Evolutionary conservation across 345 rosid genomes (phyloP).

Genomic region (Viola odorata): DNA sequence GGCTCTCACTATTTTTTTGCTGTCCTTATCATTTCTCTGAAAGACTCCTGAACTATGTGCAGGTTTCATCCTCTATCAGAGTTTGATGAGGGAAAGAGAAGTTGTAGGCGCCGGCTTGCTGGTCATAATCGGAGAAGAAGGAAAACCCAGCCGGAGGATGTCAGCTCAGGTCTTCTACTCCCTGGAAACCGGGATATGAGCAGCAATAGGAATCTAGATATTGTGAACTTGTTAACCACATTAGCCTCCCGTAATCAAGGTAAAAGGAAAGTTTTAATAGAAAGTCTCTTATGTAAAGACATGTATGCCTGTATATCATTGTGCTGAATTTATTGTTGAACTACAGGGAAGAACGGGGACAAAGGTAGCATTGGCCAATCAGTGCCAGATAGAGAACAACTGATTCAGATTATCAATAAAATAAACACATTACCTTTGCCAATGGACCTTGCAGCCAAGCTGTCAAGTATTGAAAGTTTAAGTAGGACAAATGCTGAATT

Average conservation of each 20-base stretch:
- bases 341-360: slow-evolving; percentile 52
- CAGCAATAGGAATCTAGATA: slow-evolving; percentile 44
- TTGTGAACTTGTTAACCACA: slow-evolving; percentile 61
- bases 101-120: slow-evolving; percentile 85
- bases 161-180: slow-evolving; percentile 45
- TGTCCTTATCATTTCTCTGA: neutral
- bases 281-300: neutral
- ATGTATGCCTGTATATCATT: neutral
- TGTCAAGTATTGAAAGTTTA: slow-evolving; percentile 43
- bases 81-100: slow-evolving; percentile 85
- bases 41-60: slow-evolving; percentile 6
- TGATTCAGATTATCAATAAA: slow-evolving; percentile 68
- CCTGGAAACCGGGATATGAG: slow-evolving; percentile 37
- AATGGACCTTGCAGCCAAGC: slow-evolving; percentile 57
- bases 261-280: slow-evolving; percentile 15
- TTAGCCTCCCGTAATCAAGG: slow-evolving; percentile 57
- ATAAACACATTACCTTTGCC: slow-evolving; percentile 79
- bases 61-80: slow-evolving; percentile 81
- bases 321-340: slow-evolving; percentile 9
- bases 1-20: neutral
- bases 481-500: slow-evolving; percentile 41
- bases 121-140: slow-evolving; percentile 76
- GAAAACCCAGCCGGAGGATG: slow-evolving; percentile 75
- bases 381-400: slow-evolving; percentile 62
- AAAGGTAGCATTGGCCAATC: slow-evolving; percentile 29